phyloP scores from a whole-genome alignment of 805 yeast genomes.

The Kazachstania viticola region DNA sequence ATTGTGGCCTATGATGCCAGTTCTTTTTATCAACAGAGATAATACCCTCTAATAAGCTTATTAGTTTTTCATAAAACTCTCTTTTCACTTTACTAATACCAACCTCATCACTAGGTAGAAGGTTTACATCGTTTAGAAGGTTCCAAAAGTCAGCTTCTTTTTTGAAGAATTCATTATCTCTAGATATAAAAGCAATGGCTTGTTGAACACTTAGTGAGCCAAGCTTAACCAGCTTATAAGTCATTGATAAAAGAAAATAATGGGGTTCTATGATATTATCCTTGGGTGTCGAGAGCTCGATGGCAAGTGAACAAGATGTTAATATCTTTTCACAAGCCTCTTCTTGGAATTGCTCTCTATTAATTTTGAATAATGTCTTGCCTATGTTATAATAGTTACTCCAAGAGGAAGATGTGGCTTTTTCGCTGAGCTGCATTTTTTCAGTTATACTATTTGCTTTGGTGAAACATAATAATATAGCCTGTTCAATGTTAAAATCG shows the following conservation, averaged over 20 bases:
- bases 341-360: conserved; percentile 11
- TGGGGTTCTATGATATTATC: conserved; percentile 72
- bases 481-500: conserved; percentile 21
- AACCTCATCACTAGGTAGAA: no score
- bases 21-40: conserved; percentile 58
- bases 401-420: conserved; percentile 40
- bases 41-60: conserved; percentile 37
- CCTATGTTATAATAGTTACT: conserved; percentile 42
- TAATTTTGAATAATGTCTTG: conserved; percentile 45
- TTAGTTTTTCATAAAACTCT: conserved; percentile 30
- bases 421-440: conserved; percentile 15
- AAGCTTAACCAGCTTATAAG: conserved; percentile 42
- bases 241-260: conserved; percentile 46
- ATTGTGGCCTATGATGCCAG: conserved; percentile 87
- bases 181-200: conserved; percentile 32
- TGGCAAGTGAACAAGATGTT: conserved; percentile 35
- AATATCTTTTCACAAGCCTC: conserved; percentile 24
- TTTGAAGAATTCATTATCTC: conserved; percentile 26
- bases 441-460: conserved; percentile 14
- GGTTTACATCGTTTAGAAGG: no score
- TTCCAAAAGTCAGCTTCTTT: conserved; percentile 15
- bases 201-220: conserved; percentile 26
- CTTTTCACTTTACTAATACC: conserved; percentile 8
- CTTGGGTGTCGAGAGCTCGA: conserved; percentile 24
- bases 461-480: conserved; percentile 17